These are phyloP conservation scores for Vicia sativa DNA, from an alignment of 306 rosid genomes.

Conservation along the genomic window DNA sequence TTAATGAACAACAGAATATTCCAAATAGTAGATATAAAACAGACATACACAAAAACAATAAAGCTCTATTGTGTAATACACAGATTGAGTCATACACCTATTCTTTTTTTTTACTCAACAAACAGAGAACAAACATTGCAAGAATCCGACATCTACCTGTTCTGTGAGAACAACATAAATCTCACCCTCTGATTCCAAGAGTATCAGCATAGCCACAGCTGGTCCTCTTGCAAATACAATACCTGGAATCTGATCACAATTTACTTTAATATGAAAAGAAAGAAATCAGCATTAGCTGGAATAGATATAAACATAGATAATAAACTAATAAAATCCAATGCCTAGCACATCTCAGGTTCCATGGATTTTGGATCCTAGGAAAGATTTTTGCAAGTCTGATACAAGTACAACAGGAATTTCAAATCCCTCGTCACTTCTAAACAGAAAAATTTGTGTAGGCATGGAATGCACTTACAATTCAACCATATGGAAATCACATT, in stretches of 20 bases:
- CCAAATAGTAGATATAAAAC: no score
- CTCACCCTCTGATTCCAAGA: slow-evolving; percentile 77
- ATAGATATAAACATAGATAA: slow-evolving; percentile 29
- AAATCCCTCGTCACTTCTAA: slow-evolving; percentile 1
- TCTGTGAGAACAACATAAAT: slow-evolving; percentile 88
- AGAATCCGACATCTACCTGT: slow-evolving; percentile 58
- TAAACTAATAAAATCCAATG: not conserved
- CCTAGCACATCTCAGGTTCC: slow-evolving; percentile 14
- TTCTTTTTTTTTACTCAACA: not conserved
- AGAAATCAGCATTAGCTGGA: slow-evolving; percentile 38
- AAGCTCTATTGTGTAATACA: not conserved
- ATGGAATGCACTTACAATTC: slow-evolving; percentile 17
- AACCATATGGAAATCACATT: slow-evolving; percentile 15
- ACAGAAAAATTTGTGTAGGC: not conserved
- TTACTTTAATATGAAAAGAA: slow-evolving; percentile 48
- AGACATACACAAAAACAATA: not conserved
- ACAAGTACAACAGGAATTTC: slow-evolving; percentile 16
- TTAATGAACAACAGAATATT: no score
- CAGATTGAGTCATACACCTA: not conserved
- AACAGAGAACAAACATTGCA: not conserved
- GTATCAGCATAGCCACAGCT: slow-evolving; percentile 83
- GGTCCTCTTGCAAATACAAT: slow-evolving; percentile 97
- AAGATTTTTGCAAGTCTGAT: slow-evolving; percentile 17
- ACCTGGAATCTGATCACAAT: slow-evolving; percentile 80
- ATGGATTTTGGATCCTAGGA: slow-evolving; percentile 16